Base-by-base conservation (phyloP, 2,329 filamentous ascomycete genomes). In the Leptodontidium sp. region DNA sequence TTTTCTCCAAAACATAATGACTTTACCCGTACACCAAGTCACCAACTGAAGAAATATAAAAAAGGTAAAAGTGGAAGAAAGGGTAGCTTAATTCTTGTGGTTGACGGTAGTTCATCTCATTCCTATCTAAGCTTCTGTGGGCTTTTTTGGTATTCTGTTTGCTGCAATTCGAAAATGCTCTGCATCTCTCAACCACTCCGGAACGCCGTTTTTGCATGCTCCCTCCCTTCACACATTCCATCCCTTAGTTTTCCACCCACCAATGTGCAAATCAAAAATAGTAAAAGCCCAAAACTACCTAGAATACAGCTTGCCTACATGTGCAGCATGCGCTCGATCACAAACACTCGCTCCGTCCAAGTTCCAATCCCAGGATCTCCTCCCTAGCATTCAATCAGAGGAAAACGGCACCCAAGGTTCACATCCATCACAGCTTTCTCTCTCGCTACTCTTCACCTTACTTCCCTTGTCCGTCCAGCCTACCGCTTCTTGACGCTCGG, bases 401-500 rank as follows among this genome's bases (percentile, higher is more conserved):
- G n/a, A n/a, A n/a, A n/a, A n/a, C n/a, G n/a, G n/a, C n/a, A n/a
- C n/a, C n/a, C n/a, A n/a, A n/a, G n/a, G n/a, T n/a, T n/a, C n/a
- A n/a, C n/a, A n/a, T n/a, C n/a, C n/a, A n/a, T n/a, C n/a, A n/a
- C n/a, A n/a, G n/a, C n/a, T n/a, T n/a, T n/a, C n/a, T n/a, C n/a
- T n/a, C 38, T 9, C 38, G 40, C 15, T 11, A 1, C 5, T 9
- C 47, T 8, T 9, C 29, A 43, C 47, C 45, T 52, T 24, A 67
- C 12, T 24, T 21, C 21, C 12, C 15, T 38, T 38, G 12, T 24
- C n/a, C 12, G 17, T 26, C 49, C 32, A 24, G 14, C 68, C 66
- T 78, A 79, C 68, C 78, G 72, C 75, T 79, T 79, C 74, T 79
- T 79, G n/a, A 78, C 77, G 58, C 73, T 78, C 65, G 77, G 77